Evolutionary conservation across 2,329 filamentous ascomycete species (phyloP), one percentile per base, ranked within the genome.

Genomic region (Cladosporium austrohemisphaericum): DNA sequence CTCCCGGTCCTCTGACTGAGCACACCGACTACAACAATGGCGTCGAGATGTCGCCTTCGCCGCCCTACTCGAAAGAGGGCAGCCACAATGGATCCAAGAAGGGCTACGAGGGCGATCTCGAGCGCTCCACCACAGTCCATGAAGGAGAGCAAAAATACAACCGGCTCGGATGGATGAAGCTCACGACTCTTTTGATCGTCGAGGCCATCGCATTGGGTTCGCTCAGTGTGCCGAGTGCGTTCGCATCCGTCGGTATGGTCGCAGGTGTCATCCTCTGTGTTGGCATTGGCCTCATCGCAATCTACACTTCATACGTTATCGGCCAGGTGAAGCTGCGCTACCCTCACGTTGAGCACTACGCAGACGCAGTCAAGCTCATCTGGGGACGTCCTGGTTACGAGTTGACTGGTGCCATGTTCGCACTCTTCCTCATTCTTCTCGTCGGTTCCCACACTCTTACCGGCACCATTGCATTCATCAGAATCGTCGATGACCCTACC

Each of bases 251-350:
- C 36, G 79, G 79, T 11, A 68, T 81, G 54, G 68, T 79, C 13
- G 75, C 77, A 9, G 77, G 78, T 36, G 66, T 82, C 9, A 71
- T 84, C 48, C 65, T 81, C 26, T 74, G 79, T 38, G 52, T 81
- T 41, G 65, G 70, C n/a, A 66, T 84, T 4, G 81, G 81, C 23
- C 46, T 79, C 16, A 61, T 84, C 11, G 74, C 81, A 13, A 81
- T 78, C 41, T 85, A 84, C 62, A 83, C 80, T 3, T 78, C 78
- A 48, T 81, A 77, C 59, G 72, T 83, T 5, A 75, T 84, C 38
- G 80, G 80, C 5, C 78, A 83, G 58, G 82, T 84, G 67, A 80
- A 80, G 59, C 64, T 75, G 47, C 67, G 62, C 36, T 75, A 77
- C 59, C 71, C 71, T 7, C 57, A 69, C 13, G 57, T 73, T 25